Base-by-base conservation (phyloP, 176 grass and related monocot species). In the Alloteropsis semialata region DNA sequence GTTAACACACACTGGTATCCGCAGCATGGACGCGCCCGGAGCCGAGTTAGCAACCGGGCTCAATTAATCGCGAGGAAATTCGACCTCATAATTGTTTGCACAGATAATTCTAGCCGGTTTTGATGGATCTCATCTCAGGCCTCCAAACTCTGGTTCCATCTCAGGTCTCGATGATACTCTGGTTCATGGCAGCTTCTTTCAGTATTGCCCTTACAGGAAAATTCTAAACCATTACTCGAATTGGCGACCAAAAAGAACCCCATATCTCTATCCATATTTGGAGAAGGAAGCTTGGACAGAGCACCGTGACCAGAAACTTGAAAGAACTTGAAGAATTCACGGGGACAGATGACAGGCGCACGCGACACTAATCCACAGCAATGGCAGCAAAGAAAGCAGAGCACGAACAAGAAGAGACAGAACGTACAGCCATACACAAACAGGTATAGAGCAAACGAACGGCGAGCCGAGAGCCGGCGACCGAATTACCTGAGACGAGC, bases 401-500 rank as follows among this genome's bases (percentile, higher is more conserved):
- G 22, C 45, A 39, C 8, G 36, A 58, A 38, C 19, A 24, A 62
- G 45, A 44, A 32, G 56, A 36, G 25, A 14, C 16, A 69, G 16
- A 30, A 53, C 29, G 21, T 25, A 72, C 56, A 48, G 36, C 7
- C 18, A 41, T 15, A 72, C 19, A 46, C 48, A 37, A 5, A 30
- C 65, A 42, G 24, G 41, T 6, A 70, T 6, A 70, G 27, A 19
- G 16, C 44, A 3, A 38, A 24, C 22, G 24, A 29, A 0, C 57
- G 4, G 12, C 12, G 13, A 21, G 77, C 37, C 58, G 19, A 59
- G 18, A 13, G 63, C 56, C 4, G 24, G 41, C 1, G 38, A 28
- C 50, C 17, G 49, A 29, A 74, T 55, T 16, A 82, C 94, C 91
- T 84, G 87, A 81, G 77, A 85, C 69, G 63, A 93, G 69, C 48